Conservation (phyloP, 352 stramenopile species). For the Phytophthora constricta region DNA sequence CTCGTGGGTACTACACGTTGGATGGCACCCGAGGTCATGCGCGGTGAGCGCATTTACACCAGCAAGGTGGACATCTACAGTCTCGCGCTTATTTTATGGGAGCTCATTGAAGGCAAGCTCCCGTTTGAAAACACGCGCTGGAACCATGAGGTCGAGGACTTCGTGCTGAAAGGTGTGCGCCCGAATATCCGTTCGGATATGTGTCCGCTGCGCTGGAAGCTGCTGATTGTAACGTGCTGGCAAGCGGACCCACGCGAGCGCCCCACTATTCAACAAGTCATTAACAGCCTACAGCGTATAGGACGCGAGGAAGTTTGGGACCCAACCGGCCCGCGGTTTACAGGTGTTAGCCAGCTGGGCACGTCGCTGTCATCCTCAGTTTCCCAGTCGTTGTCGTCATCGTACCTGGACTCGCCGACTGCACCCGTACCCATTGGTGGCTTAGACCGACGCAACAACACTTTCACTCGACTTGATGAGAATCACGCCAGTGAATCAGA, state of each 20-base stretch:
- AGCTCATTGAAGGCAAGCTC: slow-evolving; percentile 86
- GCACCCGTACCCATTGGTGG: slow-evolving; percentile 40
- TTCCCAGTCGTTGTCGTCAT: slow-evolving; percentile 51
- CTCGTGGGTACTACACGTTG: slow-evolving; percentile 89
- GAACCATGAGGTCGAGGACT: slow-evolving; percentile 89
- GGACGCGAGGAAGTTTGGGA: slow-evolving; percentile 80
- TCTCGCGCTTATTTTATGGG: slow-evolving; percentile 87
- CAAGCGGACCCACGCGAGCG: slow-evolving; percentile 79
- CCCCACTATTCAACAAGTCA: slow-evolving; percentile 89
- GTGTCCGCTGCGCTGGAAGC: slow-evolving; percentile 80
- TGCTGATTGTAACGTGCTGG: slow-evolving; percentile 86
- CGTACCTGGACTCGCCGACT: slow-evolving; percentile 53
- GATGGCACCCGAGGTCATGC: slow-evolving; percentile 92
- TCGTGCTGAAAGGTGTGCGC: slow-evolving; percentile 73
- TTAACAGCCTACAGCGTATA: slow-evolving; percentile 81
- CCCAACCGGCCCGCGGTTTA: slow-evolving; percentile 61
- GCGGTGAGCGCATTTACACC: slow-evolving; percentile 85
- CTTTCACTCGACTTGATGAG: slow-evolving; percentile 42
- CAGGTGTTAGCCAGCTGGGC: slow-evolving; percentile 62
- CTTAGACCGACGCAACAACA: slow-evolving; percentile 29
- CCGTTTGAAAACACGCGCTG: slow-evolving; percentile 84
- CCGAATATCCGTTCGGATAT: slow-evolving; percentile 71
- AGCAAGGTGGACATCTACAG: slow-evolving; percentile 92
- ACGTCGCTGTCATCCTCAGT: slow-evolving; percentile 52
- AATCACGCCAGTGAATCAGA: slow-evolving; percentile 54